Base-by-base conservation (phyloP, 495 filamentous ascomycete species). In the Friedmanniomyces endolithicus region DNA sequence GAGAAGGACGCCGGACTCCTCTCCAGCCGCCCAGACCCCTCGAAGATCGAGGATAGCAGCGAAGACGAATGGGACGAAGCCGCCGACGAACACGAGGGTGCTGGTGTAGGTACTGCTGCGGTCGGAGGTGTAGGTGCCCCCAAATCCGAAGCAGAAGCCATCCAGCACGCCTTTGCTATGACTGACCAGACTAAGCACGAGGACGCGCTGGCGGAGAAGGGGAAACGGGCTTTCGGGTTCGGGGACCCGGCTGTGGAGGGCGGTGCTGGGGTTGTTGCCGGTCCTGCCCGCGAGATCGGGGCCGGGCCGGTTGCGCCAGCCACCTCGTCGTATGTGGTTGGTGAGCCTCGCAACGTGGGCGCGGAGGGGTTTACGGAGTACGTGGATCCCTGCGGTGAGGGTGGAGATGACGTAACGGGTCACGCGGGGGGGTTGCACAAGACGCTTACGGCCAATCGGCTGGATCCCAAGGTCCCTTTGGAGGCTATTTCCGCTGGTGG, bases 391-490 rank as follows among this genome's bases (percentile, higher is more conserved):
- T 47, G 44, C 17, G 44, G 20, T 25, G 17, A 20, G 12, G 17
- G 3, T 2, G 44, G 24, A 2, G 23, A 6, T 3, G 44, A 29
- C 23, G 44, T 41, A 14, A 14, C 37, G 17, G 37, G 16, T 4
- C 14, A 14, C 3, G 12, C 6, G 6, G 65, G 61, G 1, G 65
- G 61, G 1, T 60, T 60, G 4, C 60, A 65, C 48, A 23, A 25
- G 9, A 65, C 63, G 19, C 55, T 62, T 27, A 65, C 61, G 3
- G 62, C 64, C 2, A 64, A 65, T 48, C 37, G 34, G 29, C 41
- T 55, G 2, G 63, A 61, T 35, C 63, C 63, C 6, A 53, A 53
- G n/a, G 22, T 53, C 1, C 56, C 65, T 17, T 11, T 23, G 23
- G 25, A 29, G 17, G 41, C 11, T 44, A 25, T 11, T 19, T 23